Evolutionary conservation across 345 rosid species (phyloP).

Genomic region (Euphorbia tirucalli): DNA sequence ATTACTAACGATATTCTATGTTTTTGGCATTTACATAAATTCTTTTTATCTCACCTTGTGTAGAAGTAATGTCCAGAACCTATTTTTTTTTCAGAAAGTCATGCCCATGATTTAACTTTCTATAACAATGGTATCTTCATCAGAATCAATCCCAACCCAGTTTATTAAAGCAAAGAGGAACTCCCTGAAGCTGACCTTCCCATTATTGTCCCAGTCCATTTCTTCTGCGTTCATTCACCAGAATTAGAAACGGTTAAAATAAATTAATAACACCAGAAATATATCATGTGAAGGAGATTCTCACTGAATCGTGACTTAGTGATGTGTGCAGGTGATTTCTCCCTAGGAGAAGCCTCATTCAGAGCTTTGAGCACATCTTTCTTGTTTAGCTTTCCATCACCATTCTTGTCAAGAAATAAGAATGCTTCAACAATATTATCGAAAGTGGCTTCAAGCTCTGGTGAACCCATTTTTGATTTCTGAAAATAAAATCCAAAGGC

Average conservation of each 20-base stretch:
- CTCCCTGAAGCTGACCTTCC: conserved; percentile 76
- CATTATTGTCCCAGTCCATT: conserved; percentile 86
- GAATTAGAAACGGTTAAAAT: conserved; percentile 14
- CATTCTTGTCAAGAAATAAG: conserved; percentile 77
- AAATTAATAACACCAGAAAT: neutral
- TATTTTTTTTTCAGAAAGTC: neutral
- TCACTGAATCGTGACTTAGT: conserved; percentile 68
- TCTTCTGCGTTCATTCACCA: conserved; percentile 56
- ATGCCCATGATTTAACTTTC: conserved; percentile 15
- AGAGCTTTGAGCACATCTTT: conserved; percentile 62
- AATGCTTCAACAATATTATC: conserved; percentile 72
- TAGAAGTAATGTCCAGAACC: neutral
- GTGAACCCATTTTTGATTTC: conserved; percentile 42
- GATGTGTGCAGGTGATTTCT: conserved; percentile 68
- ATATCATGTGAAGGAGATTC: conserved; percentile 16
- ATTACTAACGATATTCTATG: conserved; percentile 1
- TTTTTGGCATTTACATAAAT: conserved; percentile 11
- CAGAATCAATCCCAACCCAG: conserved; percentile 69
- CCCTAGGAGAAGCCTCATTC: conserved; percentile 62
- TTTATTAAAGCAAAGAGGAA: conserved; percentile 69
- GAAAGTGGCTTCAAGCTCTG: conserved; percentile 60
- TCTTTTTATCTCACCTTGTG: conserved; percentile 22
- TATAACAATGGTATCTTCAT: conserved; percentile 29
- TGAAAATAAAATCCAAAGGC: conserved; percentile 27
- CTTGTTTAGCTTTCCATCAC: conserved; percentile 71